phyloP scores from a whole-genome alignment of 805 yeast species.

The Yarrowia sp. region DNA sequence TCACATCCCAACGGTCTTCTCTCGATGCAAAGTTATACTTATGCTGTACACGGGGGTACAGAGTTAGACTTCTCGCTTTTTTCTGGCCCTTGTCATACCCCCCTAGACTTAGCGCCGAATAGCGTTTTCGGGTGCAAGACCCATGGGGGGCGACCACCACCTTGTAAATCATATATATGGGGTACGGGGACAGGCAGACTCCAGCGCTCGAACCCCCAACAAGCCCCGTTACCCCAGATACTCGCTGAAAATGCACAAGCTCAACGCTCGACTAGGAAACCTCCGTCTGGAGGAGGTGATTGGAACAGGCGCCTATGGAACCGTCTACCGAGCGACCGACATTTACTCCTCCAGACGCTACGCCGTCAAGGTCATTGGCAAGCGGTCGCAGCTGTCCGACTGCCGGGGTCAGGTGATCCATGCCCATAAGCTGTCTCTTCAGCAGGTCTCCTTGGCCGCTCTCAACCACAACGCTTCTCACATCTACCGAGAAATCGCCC shows the following conservation, averaged over 20 bases:
- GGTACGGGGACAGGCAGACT: neutral
- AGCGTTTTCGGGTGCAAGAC: slow-evolving; percentile 14
- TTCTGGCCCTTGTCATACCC: slow-evolving; percentile 14
- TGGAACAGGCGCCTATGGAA: slow-evolving; percentile 88
- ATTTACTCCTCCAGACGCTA: slow-evolving; percentile 53
- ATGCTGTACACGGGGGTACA: neutral
- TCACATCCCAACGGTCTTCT: slow-evolving; percentile 16
- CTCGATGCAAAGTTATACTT: neutral
- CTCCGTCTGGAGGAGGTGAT: slow-evolving; percentile 50
- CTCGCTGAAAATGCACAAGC: slow-evolving; percentile 27
- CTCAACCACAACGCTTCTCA: slow-evolving; percentile 47
- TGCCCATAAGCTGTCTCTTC: slow-evolving; percentile 46
- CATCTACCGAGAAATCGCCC: slow-evolving; percentile 62
- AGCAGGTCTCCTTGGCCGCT: slow-evolving; percentile 48
- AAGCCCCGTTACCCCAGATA: neutral
- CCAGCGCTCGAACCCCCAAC: neutral
- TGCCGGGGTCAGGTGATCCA: slow-evolving; percentile 10
- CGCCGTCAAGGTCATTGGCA: slow-evolving; percentile 68
- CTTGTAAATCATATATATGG: neutral
- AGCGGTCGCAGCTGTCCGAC: slow-evolving; percentile 44
- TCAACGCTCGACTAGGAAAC: slow-evolving; percentile 35
- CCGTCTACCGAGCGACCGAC: slow-evolving; percentile 74
- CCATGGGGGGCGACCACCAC: slow-evolving; percentile 8
- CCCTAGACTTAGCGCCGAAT: slow-evolving; percentile 17
- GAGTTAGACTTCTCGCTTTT: slow-evolving; percentile 8